These are phyloP conservation scores for Yamadazyma insecticola DNA, from an alignment of 805 yeast species.

Conservation along the genomic window DNA sequence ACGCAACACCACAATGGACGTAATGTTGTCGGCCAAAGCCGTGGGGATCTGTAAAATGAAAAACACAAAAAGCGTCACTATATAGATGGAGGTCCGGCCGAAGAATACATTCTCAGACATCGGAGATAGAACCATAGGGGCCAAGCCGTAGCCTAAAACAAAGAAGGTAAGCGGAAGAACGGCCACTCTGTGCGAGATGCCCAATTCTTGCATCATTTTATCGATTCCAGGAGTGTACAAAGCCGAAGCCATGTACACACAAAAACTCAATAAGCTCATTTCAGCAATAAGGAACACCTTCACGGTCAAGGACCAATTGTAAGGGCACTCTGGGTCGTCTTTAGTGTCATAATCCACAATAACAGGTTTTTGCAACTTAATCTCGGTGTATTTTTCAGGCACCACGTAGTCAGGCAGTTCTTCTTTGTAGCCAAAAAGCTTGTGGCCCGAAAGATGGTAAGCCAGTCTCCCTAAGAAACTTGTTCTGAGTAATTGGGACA, in stretches of 20 bases:
- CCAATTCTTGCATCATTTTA: slow-evolving; percentile 39
- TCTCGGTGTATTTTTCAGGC: slow-evolving; percentile 31
- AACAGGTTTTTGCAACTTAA: slow-evolving; percentile 1
- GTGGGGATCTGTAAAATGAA: slow-evolving; percentile 52
- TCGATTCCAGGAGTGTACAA: slow-evolving; percentile 48
- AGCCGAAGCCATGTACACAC: too few species aligned
- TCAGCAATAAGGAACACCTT: too few species aligned
- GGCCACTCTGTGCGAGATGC: slow-evolving; percentile 39
- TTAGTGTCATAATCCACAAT: slow-evolving; percentile 32
- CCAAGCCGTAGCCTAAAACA: slow-evolving; percentile 58
- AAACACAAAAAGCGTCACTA: slow-evolving; percentile 44
- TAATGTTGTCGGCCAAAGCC: slow-evolving; percentile 48
- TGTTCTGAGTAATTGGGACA: slow-evolving; percentile 26
- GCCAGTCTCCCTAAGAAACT: slow-evolving; percentile 25
- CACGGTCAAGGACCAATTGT: slow-evolving; percentile 56
- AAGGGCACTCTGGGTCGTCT: slow-evolving; percentile 54
- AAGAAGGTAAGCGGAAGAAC: slow-evolving; percentile 50
- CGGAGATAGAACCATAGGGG: slow-evolving; percentile 58
- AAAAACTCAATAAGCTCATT: too few species aligned
- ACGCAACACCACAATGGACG: slow-evolving; percentile 46
- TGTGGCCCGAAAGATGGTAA: slow-evolving; percentile 24
- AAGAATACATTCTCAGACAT: slow-evolving; percentile 49
- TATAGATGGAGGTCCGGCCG: slow-evolving; percentile 51
- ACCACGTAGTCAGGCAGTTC: slow-evolving; percentile 24
- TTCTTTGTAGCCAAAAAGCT: slow-evolving; percentile 19